A percentile compares a stretch with the other conserved stretches of the same genome.
These are phyloP conservation scores for Fusarium haematococcum DNA, from an alignment of 2,329 filamentous ascomycete genomes.

Conservation along the genomic window DNA sequence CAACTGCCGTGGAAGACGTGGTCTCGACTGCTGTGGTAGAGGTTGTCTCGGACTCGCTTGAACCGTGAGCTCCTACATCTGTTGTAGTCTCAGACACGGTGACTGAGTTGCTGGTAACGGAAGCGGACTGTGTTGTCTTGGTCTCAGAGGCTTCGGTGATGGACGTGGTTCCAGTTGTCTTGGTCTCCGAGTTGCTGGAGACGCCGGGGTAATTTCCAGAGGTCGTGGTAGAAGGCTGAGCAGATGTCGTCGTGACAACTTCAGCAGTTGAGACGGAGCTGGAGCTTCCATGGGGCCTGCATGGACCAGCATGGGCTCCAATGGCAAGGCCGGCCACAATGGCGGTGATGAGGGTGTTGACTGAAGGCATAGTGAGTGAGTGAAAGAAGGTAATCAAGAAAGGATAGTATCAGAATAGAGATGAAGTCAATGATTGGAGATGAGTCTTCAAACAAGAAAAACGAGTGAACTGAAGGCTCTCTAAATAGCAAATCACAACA, in stretches of 20 bases:
- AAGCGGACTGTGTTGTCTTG: background rate
- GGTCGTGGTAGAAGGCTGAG: background rate
- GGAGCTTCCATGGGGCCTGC: constrained; percentile 19
- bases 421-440: background rate
- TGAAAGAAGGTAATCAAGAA: background rate
- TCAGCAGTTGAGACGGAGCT: constrained; percentile 9
- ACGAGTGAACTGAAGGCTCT: constrained; percentile 31
- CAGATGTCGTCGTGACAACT: background rate
- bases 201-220: constrained; percentile 8
- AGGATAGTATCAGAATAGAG: constrained; percentile 3
- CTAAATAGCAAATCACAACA: constrained; percentile 27
- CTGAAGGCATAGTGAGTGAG: constrained; percentile 23
- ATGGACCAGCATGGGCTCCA: constrained; percentile 29
- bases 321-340: constrained; percentile 29
- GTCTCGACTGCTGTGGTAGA: background rate
- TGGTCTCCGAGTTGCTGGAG: background rate
- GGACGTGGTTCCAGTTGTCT: background rate
- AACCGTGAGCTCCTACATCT: constrained; percentile 2
- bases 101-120: background rate
- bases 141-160: background rate
- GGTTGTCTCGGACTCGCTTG: constrained; percentile 7
- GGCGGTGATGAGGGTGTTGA: constrained; percentile 24
- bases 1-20: background rate
- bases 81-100: constrained; percentile 6
- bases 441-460: constrained; percentile 13